phyloP scores from a whole-genome alignment of 2,329 filamentous ascomycete genomes.

The Penicillium sp. region DNA sequence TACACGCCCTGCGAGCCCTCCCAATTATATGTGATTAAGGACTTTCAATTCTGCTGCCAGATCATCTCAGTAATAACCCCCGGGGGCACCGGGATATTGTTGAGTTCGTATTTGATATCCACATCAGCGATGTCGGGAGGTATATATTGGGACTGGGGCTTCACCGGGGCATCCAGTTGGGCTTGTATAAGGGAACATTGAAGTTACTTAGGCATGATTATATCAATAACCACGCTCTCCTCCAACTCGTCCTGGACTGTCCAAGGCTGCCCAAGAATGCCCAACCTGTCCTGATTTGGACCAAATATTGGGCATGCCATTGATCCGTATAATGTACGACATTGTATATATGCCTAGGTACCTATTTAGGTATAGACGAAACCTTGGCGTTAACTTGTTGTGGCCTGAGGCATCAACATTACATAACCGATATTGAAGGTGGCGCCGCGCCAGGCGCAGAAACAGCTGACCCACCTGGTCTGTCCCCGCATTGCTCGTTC shows the following conservation, averaged over 20 bases:
- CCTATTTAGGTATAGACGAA: not conserved
- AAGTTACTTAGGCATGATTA: not conserved
- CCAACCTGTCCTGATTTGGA: not conserved
- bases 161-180: too few species aligned
- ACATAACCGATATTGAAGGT: constrained; percentile 10
- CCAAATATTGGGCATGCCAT: not conserved
- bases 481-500: constrained; percentile 33
- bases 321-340: not conserved
- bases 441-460: constrained; percentile 13
- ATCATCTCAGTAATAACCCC: not conserved
- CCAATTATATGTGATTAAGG: not conserved
- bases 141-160: not conserved
- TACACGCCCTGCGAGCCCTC: not conserved
- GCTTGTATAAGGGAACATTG: not conserved
- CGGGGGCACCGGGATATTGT: not conserved
- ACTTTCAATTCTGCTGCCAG: not conserved
- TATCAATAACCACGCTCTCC: too few species aligned
- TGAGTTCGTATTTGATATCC: not conserved
- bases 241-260: not conserved
- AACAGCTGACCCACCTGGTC: constrained; percentile 14
- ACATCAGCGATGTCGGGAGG: not conserved
- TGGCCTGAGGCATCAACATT: not conserved
- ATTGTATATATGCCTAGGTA: not conserved
- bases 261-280: not conserved
- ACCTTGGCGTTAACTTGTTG: not conserved